A percentile compares a stretch with the other conserved stretches of the same genome.
These are phyloP conservation scores for Aureobasidium musti DNA, from an alignment of 2,329 filamentous ascomycete species.

Conservation along the genomic window DNA sequence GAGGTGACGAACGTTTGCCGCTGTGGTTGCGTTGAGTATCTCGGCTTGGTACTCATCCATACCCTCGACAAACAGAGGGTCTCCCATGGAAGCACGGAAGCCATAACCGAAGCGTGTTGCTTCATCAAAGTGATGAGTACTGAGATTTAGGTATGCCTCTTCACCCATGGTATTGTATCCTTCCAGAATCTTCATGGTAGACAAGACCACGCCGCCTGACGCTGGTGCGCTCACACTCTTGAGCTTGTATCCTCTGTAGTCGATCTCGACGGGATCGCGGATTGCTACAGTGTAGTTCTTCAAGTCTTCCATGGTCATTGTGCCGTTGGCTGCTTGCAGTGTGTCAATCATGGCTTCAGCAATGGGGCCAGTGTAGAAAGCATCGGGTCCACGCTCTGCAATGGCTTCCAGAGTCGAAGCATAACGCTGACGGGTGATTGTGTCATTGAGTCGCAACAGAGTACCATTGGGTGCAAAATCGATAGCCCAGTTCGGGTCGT, in stretches of 20 bases:
- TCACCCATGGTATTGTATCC: conserved; percentile 68
- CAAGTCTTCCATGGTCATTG: conserved; percentile 79
- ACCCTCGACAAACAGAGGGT: conserved; percentile 71
- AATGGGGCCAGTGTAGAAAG: conserved; percentile 71
- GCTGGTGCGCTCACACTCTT: conserved; percentile 72
- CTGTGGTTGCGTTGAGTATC: conserved; percentile 66
- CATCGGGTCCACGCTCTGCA: conserved; percentile 65
- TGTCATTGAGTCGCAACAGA: conserved; percentile 70
- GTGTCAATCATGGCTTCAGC: conserved; percentile 72
- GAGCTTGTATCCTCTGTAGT: conserved; percentile 67
- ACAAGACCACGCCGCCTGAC: conserved; percentile 73
- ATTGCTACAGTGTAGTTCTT: conserved; percentile 68
- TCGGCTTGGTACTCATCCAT: conserved; percentile 64
- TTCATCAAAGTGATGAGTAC: conserved; percentile 81
- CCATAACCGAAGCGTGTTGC: conserved; percentile 89
- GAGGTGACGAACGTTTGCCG: conserved; percentile 60
- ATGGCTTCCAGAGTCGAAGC: conserved; percentile 78
- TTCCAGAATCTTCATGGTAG: conserved; percentile 79
- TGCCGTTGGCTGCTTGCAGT: conserved; percentile 71
- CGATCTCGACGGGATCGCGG: conserved; percentile 59
- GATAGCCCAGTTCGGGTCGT: conserved; percentile 76
- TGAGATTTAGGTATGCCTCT: conserved; percentile 61
- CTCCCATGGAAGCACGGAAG: conserved; percentile 71
- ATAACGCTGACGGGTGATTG: conserved; percentile 77
- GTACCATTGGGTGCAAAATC: conserved; percentile 87